These are phyloP conservation scores for Citrus medica DNA, from an alignment of 345 rosid species.

Conservation along the genomic window DNA sequence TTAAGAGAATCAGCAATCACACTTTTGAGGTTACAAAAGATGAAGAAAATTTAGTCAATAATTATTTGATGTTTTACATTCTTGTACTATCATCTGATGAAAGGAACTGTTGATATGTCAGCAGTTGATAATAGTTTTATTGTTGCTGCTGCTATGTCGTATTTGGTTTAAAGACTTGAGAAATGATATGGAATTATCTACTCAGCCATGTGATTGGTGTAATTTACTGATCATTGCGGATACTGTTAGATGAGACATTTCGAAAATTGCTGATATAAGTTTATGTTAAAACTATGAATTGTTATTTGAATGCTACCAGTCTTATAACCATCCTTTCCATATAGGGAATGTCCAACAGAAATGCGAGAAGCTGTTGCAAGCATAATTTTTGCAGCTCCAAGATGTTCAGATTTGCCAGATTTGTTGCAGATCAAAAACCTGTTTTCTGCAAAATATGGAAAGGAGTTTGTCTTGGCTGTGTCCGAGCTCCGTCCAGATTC, in stretches of 20 bases:
- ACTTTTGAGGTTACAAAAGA: background rate
- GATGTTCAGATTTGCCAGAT: constrained; percentile 94
- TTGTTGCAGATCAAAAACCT: constrained; percentile 76
- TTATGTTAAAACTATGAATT: background rate
- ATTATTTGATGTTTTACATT: background rate
- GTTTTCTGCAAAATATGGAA: constrained; percentile 79
- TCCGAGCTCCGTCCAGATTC: constrained; percentile 94
- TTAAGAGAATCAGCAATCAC: background rate
- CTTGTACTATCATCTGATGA: background rate
- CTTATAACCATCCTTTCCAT: background rate
- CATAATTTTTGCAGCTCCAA: constrained; percentile 91
- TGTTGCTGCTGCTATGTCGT: background rate
- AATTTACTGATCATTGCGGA: background rate
- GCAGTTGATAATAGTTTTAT: background rate
- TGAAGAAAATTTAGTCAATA: background rate
- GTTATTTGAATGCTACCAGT: background rate
- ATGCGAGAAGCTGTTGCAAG: constrained; percentile 87
- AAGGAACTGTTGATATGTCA: background rate
- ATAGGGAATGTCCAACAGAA: constrained; percentile 90
- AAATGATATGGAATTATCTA: background rate
- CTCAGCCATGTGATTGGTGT: background rate
- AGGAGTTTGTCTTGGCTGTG: constrained; percentile 69
- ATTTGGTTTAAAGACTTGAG: background rate
- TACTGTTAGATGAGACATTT: background rate
- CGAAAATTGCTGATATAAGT: background rate